phyloP scores from a whole-genome alignment of 2,329 filamentous ascomycete species.

The Lecanicillium sp. region DNA sequence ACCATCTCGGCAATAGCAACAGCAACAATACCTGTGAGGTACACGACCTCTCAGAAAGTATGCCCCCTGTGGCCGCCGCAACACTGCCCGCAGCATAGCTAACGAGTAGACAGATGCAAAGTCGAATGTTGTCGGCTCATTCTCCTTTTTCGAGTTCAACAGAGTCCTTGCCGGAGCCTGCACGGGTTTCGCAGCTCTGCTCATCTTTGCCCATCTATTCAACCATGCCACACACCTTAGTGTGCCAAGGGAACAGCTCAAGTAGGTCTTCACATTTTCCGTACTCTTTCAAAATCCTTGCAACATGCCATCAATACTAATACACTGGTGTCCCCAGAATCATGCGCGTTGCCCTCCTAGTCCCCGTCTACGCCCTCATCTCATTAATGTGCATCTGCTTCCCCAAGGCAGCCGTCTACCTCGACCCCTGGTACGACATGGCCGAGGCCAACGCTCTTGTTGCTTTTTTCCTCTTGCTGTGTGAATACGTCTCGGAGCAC shows the following conservation, averaged over 20 bases:
- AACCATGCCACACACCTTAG: conserved; percentile 30
- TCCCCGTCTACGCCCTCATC: conserved; percentile 31
- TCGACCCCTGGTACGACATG: conserved; percentile 29
- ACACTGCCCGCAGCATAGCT: too few species aligned
- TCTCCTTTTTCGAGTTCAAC: too few species aligned
- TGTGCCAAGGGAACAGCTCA: conserved; percentile 31
- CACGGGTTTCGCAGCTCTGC: conserved; percentile 20
- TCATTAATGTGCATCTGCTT: conserved; percentile 30
- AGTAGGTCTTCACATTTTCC: conserved; percentile 22
- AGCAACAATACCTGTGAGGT: too few species aligned
- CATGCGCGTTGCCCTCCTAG: conserved; percentile 31
- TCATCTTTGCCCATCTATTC: conserved; percentile 21
- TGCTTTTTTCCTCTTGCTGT: conserved; percentile 36
- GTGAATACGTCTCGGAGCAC: conserved; percentile 30
- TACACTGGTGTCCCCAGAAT: conserved; percentile 19
- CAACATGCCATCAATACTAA: not conserved
- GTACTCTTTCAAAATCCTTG: too few species aligned
- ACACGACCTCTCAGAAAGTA: too few species aligned
- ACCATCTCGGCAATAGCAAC: too few species aligned
- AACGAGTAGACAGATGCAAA: too few species aligned
- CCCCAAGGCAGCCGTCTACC: conserved; percentile 29
- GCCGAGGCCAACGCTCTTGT: conserved; percentile 32
- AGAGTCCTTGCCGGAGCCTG: conserved; percentile 27
- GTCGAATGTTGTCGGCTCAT: too few species aligned
- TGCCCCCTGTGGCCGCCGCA: too few species aligned